Evolutionary conservation across 257 asterid genomes (phyloP).

Genomic region (Jasminum sambac): DNA sequence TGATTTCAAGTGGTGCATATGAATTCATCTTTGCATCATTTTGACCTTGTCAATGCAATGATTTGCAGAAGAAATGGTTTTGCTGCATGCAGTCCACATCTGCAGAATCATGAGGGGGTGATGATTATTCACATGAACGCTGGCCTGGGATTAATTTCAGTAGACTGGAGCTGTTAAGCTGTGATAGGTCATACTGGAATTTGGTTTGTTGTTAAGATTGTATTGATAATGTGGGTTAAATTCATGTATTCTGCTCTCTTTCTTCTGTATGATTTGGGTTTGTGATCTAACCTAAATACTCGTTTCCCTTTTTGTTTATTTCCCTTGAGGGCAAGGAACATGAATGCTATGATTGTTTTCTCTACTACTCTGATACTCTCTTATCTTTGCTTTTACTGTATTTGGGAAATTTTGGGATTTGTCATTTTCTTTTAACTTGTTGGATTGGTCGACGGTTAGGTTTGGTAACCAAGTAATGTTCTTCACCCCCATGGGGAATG

Average conservation of each 20-base stretch:
- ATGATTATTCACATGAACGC: not conserved
- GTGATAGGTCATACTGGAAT: conserved; percentile 36
- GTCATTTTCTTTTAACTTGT: not conserved
- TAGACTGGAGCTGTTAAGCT: conserved; percentile 35
- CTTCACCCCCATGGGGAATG: too few species aligned
- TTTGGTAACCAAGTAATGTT: not conserved
- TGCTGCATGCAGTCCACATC: conserved; percentile 57
- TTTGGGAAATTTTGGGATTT: not conserved
- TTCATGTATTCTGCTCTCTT: conserved; percentile 7
- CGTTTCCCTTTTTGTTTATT: not conserved
- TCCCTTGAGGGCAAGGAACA: not conserved
- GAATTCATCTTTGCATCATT: not conserved
- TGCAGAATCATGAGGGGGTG: conserved; percentile 31
- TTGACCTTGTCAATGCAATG: conserved; percentile 3
- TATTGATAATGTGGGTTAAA: conserved; percentile 11
- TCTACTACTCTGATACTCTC: not conserved
- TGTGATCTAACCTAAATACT: conserved; percentile 3
- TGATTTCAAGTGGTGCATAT: not conserved
- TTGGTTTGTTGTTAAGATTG: conserved; percentile 11
- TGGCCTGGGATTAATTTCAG: conserved; percentile 14
- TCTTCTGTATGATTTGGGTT: conserved; percentile 2
- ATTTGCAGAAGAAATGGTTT: conserved; percentile 64
- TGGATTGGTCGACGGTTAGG: not conserved
- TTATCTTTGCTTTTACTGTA: not conserved
- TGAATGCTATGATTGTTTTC: not conserved